These are phyloP conservation scores for Penicillium steckii DNA, from an alignment of 495 filamentous ascomycete species.

Conservation along the genomic window DNA sequence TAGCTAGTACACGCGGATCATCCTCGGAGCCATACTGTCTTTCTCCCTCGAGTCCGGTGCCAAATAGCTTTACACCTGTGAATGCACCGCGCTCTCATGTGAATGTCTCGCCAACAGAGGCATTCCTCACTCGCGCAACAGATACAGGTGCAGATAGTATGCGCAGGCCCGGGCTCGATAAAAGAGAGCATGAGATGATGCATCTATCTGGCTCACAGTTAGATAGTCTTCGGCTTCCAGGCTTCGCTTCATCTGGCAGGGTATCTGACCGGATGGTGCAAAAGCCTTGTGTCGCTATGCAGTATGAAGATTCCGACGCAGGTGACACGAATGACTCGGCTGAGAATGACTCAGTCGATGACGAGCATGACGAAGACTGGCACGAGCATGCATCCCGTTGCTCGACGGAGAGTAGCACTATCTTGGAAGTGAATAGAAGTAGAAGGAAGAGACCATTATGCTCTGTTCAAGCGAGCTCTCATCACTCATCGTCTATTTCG, in stretches of 20 bases:
- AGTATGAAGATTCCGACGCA: neutral
- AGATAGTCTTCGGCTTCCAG: neutral
- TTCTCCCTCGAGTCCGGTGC: conserved; percentile 28
- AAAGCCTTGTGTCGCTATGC: neutral
- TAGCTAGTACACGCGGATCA: conserved; percentile 25
- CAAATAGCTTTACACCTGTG: conserved; percentile 31
- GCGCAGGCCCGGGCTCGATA: too few species aligned
- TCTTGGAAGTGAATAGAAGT: neutral
- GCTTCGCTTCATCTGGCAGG: neutral
- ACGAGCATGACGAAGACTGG: conserved; percentile 23
- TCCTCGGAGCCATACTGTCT: conserved; percentile 29
- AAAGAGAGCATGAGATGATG: neutral
- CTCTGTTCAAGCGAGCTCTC: neutral
- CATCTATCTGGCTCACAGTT: neutral
- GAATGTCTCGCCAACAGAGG: conserved; percentile 11
- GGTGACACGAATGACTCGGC: neutral
- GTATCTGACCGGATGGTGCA: neutral
- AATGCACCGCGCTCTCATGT: conserved; percentile 17
- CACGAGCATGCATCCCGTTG: neutral
- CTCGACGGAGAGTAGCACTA: neutral
- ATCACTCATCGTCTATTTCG: neutral
- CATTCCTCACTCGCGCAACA: conserved; percentile 2
- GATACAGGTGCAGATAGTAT: neutral
- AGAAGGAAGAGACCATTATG: neutral
- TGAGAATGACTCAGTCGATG: conserved; percentile 6